These are phyloP conservation scores for Sporothrix brasiliensis DNA, from an alignment of 2,329 filamentous ascomycete species.

Conservation along the genomic window DNA sequence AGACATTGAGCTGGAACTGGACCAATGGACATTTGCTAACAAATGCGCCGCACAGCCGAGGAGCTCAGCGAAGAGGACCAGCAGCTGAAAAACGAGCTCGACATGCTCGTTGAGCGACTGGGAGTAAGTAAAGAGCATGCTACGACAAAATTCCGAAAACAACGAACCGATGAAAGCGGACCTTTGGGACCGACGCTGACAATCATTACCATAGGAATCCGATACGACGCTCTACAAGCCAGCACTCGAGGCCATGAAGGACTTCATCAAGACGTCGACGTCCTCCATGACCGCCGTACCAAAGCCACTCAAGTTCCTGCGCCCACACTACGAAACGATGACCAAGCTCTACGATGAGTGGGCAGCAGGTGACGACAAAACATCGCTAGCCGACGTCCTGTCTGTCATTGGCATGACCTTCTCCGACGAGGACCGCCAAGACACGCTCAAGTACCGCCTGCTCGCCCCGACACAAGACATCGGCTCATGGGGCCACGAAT, in stretches of 20 bases:
- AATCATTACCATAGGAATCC: conserved; percentile 65
- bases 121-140: conserved; percentile 57
- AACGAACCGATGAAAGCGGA: background rate
- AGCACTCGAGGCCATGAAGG: conserved; percentile 94
- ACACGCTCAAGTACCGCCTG: conserved; percentile 94
- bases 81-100: conserved; percentile 95
- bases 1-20: background rate
- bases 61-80: conserved; percentile 98
- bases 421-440: conserved; percentile 92
- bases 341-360: conserved; percentile 88
- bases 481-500: conserved; percentile 97
- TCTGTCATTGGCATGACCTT: conserved; percentile 99
- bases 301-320: conserved; percentile 95
- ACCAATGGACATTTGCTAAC: conserved; percentile 21
- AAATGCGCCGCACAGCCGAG: conserved; percentile 56
- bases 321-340: conserved; percentile 92
- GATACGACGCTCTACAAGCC: conserved; percentile 87
- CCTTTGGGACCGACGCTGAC: background rate
- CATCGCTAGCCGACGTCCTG: conserved; percentile 86
- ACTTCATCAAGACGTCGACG: conserved; percentile 97
- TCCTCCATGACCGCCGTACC: conserved; percentile 99
- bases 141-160: background rate
- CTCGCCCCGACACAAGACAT: conserved; percentile 90
- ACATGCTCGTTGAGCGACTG: conserved; percentile 96
- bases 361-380: conserved; percentile 82